Evolutionary conservation across 495 filamentous ascomycete genomes (phyloP), one percentile per base, ranked within the genome.

Genomic region (Aspergillus affinis): DNA sequence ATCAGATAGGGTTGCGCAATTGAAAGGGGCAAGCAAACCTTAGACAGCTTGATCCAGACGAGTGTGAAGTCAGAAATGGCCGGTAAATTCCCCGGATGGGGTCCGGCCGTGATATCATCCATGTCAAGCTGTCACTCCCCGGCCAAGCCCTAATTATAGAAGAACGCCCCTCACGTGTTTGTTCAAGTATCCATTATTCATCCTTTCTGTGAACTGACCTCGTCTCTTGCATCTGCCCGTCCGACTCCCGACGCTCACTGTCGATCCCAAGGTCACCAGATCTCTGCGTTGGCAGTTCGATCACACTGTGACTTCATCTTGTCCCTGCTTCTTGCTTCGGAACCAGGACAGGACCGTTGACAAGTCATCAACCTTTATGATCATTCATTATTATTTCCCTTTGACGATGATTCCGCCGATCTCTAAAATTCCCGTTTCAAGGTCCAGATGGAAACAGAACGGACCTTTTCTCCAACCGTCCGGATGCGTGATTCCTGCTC

Each of bases 241-340:
- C 36, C 36, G 13, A 41, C 13, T 2, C 36, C 13, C 36, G 36
- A 41, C 13, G 36, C 36, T 17, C 36, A 15, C 36, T 41, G 36
- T 41, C 36, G 36, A 71, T 71, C 69, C 47, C 51, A 61, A 62
- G 58, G 70, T 72, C 70, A 72, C 68, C 70, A 65, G 70, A 67
- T 72, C 70, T 71, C 70, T 72, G 70, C 62, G 70, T 65, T 72
- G 70, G 68, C 70, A 72, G 44, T 54, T 62, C 47, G 59, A 69
- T 30, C 66, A 63, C 61, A 59, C 46, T 23, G 19, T 21, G 48
- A 5, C 48, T 23, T 23, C 48, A 19, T 51, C n/a, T 60, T 32
- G 30, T 32, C 30, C 30, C 10, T 32, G 30, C 10, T 12, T 32
- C 30, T 32, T 32, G n/a, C 27, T 15, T 10, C 12, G 3, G 36